phyloP scores from a whole-genome alignment of 768 basidiomycete genomes.

The Clitopilus hobsonii region DNA sequence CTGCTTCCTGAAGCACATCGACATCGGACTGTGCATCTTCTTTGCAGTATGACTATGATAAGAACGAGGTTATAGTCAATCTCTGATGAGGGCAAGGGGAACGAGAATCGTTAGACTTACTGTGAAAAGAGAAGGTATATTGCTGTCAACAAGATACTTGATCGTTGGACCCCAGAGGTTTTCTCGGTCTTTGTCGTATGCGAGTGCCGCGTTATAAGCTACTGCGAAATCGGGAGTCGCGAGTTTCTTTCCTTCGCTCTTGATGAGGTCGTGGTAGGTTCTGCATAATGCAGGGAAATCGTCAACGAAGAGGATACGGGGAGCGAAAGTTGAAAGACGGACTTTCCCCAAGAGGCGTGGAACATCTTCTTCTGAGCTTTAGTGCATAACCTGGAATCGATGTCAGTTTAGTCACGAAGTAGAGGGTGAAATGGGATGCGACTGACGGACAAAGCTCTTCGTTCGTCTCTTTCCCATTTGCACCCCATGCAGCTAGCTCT shows the following conservation, averaged over 20 bases:
- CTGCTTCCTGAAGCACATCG: not conserved
- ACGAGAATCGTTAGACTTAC: too few species aligned
- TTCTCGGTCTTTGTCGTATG: constrained; percentile 24
- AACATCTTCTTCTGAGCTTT: constrained; percentile 17
- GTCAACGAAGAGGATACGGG: not conserved
- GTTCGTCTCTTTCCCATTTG: not conserved
- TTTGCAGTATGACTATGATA: constrained; percentile 23
- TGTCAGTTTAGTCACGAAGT: too few species aligned
- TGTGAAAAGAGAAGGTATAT: constrained; percentile 27
- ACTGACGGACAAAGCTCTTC: too few species aligned
- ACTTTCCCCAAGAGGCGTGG: constrained; percentile 21
- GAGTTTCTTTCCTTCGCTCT: constrained; percentile 11
- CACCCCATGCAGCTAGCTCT: not conserved
- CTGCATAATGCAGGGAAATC: constrained; percentile 13
- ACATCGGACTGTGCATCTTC: constrained; percentile 23
- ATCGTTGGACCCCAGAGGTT: constrained; percentile 5
- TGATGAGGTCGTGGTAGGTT: constrained; percentile 24
- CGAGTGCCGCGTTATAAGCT: constrained; percentile 30
- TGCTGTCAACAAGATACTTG: constrained; percentile 16
- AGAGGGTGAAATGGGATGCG: too few species aligned
- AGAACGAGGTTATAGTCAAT: not conserved
- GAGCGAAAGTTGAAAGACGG: not conserved
- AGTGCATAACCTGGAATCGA: constrained; percentile 22
- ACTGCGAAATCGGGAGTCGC: constrained; percentile 27
- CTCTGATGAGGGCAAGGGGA: too few species aligned